Evolutionary conservation across 2,329 filamentous ascomycete genomes (phyloP).

Genomic region (Venturia asperata): DNA sequence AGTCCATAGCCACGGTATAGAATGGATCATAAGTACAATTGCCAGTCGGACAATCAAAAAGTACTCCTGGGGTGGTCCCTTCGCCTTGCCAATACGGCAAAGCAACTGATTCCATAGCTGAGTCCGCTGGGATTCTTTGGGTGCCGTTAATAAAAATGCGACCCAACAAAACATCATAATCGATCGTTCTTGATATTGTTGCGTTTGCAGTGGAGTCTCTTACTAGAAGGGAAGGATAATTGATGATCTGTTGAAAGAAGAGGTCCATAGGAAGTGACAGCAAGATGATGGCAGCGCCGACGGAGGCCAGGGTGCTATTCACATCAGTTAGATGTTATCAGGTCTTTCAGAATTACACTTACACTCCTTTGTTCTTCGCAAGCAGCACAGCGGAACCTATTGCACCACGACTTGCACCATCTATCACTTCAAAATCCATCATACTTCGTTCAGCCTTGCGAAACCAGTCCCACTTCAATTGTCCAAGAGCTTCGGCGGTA

Average conservation of each 20-base stretch:
- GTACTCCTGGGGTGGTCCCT: neutral
- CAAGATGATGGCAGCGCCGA: constrained; percentile 20
- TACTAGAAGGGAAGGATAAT: neutral
- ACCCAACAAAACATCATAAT: neutral
- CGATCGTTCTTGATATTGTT: constrained; percentile 1
- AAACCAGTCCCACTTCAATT: constrained; percentile 36
- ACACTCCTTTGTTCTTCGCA: constrained; percentile 17
- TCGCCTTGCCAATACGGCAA: neutral
- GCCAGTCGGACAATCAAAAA: constrained; percentile 16
- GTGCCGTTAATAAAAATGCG: no score
- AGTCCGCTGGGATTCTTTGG: neutral
- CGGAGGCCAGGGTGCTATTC: constrained; percentile 14
- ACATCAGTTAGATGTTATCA: neutral
- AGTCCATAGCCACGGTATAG: constrained; percentile 18
- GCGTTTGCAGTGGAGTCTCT: constrained; percentile 7
- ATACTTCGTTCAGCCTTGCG: constrained; percentile 24
- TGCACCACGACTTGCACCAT: constrained; percentile 21
- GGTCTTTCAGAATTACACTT: neutral
- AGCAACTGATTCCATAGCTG: neutral
- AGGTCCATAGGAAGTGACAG: constrained; percentile 19
- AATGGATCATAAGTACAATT: constrained; percentile 20
- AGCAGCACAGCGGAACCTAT: constrained; percentile 18
- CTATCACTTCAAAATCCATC: constrained; percentile 34
- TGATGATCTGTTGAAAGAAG: constrained; percentile 21
- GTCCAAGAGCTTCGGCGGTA: constrained; percentile 29